These are phyloP conservation scores for Phaeosphaeriaceae sp. DNA, from an alignment of 2,329 filamentous ascomycete genomes.

Conservation along the genomic window DNA sequence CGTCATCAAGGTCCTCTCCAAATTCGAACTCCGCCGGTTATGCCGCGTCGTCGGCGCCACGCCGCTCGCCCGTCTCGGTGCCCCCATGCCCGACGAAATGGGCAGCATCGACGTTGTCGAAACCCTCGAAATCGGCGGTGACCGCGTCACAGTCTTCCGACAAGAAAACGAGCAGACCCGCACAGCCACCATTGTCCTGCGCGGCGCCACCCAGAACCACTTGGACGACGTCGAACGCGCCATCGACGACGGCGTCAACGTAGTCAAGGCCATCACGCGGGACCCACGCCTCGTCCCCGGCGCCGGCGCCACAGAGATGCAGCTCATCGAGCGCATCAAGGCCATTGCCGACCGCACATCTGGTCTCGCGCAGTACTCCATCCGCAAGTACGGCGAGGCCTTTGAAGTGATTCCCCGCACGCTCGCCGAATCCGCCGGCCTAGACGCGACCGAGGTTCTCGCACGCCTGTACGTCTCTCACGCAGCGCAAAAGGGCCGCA, in stretches of 20 bases:
- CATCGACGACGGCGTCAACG: constrained; percentile 97
- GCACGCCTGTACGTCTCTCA: constrained; percentile 93
- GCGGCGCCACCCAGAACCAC: constrained; percentile 97
- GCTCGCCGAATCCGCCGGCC: constrained; percentile 90
- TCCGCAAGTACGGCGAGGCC: constrained; percentile 95
- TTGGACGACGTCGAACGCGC: constrained; percentile 96
- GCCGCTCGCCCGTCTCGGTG: constrained; percentile 91
- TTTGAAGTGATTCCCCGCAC: constrained; percentile 97
- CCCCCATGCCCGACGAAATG: constrained; percentile 99
- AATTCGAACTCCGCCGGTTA: constrained; percentile 93
- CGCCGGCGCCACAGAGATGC: constrained; percentile 91
- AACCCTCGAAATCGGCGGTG: constrained; percentile 95
- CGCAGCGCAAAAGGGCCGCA: constrained; percentile 62
- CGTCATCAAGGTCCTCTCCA: constrained; percentile 95
- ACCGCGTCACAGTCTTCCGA: constrained; percentile 97
- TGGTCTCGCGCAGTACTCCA: constrained; percentile 92
- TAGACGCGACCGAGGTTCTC: constrained; percentile 96
- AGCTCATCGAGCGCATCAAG: constrained; percentile 90
- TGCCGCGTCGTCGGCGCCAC: constrained; percentile 97
- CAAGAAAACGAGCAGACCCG: constrained; percentile 93
- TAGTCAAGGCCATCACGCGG: constrained; percentile 96
- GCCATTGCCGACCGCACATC: constrained; percentile 91
- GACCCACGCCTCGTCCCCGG: constrained; percentile 91
- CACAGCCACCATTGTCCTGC: constrained; percentile 91
- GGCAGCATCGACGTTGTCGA: constrained; percentile 93